These are phyloP conservation scores for Mrakia gelida DNA, from an alignment of 768 basidiomycete genomes.

Conservation along the genomic window DNA sequence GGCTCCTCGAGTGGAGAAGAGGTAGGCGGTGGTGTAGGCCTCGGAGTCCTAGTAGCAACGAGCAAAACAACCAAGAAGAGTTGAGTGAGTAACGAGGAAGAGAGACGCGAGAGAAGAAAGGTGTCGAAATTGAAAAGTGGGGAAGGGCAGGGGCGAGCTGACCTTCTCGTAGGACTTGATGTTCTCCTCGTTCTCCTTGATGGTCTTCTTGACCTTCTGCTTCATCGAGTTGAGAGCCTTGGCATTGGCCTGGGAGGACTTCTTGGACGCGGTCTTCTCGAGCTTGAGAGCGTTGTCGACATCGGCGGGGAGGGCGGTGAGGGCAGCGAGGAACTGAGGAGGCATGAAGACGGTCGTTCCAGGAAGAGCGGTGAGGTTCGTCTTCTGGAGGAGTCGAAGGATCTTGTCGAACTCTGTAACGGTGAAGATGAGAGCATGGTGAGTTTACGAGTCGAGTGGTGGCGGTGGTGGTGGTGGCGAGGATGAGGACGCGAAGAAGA, in stretches of 20 bases:
- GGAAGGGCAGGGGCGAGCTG: slow-evolving; percentile 35
- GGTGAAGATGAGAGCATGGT: background rate
- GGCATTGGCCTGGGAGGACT: slow-evolving; percentile 94
- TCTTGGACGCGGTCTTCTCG: slow-evolving; percentile 87
- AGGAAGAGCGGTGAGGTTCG: slow-evolving; percentile 77
- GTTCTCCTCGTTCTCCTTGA: slow-evolving; percentile 81
- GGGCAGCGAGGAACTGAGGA: slow-evolving; percentile 46
- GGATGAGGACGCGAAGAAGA: slow-evolving; percentile 9
- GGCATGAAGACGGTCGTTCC: slow-evolving; percentile 81
- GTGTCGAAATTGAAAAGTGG: background rate
- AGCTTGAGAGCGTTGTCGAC: slow-evolving; percentile 74
- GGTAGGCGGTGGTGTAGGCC: slow-evolving; percentile 73
- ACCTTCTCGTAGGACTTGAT: slow-evolving; percentile 76
- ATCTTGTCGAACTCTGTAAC: slow-evolving; percentile 89
- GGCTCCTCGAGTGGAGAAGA: slow-evolving; percentile 49
- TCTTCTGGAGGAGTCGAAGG: slow-evolving; percentile 78
- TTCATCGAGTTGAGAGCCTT: slow-evolving; percentile 96
- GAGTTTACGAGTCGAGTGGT: background rate
- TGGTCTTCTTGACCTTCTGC: slow-evolving; percentile 88
- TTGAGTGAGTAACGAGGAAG: too few relatives aligned
- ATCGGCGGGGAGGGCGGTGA: slow-evolving; percentile 47
- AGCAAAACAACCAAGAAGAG: too few relatives aligned
- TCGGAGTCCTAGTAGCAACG: slow-evolving; percentile 66
- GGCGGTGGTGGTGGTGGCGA: background rate
- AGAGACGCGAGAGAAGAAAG: background rate